These are phyloP conservation scores for Cornus kousa DNA, from an alignment of 148 eudicot species.

Conservation along the genomic window DNA sequence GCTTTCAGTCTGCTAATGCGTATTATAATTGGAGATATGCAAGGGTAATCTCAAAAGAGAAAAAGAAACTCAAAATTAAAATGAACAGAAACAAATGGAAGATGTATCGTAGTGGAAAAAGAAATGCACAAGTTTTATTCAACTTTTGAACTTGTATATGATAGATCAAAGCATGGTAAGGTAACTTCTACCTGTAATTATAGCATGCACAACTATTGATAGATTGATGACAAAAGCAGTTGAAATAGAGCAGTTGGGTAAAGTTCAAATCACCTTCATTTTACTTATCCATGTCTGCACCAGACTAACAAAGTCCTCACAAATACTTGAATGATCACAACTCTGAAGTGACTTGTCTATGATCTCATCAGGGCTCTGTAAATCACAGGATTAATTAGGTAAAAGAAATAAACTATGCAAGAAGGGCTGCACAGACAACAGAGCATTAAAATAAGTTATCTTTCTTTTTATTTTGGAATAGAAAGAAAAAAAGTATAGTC, in stretches of 20 bases:
- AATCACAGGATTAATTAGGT: conserved; percentile 20
- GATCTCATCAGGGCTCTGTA: conserved; percentile 93
- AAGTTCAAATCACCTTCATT: conserved; percentile 59
- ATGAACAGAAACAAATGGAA: conserved; percentile 1
- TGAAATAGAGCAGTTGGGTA: background rate
- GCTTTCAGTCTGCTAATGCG: background rate
- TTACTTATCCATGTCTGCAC: conserved; percentile 86
- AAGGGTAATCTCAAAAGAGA: conserved; percentile 3
- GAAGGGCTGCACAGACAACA: background rate
- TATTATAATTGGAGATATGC: background rate
- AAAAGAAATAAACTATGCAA: background rate
- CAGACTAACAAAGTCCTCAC: conserved; percentile 77
- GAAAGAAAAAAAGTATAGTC: too few relatives aligned
- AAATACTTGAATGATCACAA: conserved; percentile 66
- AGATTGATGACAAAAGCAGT: background rate
- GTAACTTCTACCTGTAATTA: background rate
- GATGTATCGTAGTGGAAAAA: background rate
- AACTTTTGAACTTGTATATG: background rate
- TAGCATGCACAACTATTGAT: background rate
- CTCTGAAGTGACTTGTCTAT: conserved; percentile 73
- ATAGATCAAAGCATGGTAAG: background rate
- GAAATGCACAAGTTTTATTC: background rate
- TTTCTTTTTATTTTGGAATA: too few relatives aligned
- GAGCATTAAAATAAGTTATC: background rate
- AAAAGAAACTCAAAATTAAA: background rate